Base-by-base conservation (phyloP, 495 filamentous ascomycete species). In the Tuber brumale region DNA sequence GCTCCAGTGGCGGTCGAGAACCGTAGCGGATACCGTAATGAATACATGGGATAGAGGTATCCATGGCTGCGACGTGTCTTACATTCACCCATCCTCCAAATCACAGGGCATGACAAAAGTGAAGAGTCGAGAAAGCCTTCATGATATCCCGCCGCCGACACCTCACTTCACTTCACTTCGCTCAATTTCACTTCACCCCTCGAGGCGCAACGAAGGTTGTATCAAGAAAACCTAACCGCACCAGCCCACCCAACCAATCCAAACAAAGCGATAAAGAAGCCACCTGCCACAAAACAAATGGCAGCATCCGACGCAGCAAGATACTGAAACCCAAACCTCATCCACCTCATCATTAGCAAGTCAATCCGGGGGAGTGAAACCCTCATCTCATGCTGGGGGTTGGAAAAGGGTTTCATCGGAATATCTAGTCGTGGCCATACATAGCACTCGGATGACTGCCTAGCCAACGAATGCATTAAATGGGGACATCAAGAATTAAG, bases 391-490 rank as follows among this genome's bases (percentile, higher is more conserved):
- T 18, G 27, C 57, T 2, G 27, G 57, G 57, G 8, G 57, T 19
- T 66, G 27, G 27, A 19, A 66, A 35, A 35, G 4, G 14, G 57
- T 66, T 66, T 66, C 57, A 66, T 66, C 57, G 14, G 57, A 35
- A 66, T 66, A 66, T 66, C 57, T 4, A 66, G 57, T 66, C 57
- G 57, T 66, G 57, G 57, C 57, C 57, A 27, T 66, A 66, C 57
- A 66, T 51, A 27, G 23, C 4, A 66, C 27, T 66, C 57, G 16
- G 57, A 14, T 66, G 57, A 35, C 6, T 14, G 57, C 12, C 27
- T 3, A 4, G 57, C 57, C 57, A 66, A 14, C 57, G 12, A 35
- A 66, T 35, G 10, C 14, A 8, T 7, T 35, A 14, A 35, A 18
- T 16, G 5, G 44, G 44, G 18, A 3, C 4, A 19, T 3, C 3